These are phyloP conservation scores for Eragrostis curvula DNA, from an alignment of 176 grass and related monocot genomes.

Conservation along the genomic window DNA sequence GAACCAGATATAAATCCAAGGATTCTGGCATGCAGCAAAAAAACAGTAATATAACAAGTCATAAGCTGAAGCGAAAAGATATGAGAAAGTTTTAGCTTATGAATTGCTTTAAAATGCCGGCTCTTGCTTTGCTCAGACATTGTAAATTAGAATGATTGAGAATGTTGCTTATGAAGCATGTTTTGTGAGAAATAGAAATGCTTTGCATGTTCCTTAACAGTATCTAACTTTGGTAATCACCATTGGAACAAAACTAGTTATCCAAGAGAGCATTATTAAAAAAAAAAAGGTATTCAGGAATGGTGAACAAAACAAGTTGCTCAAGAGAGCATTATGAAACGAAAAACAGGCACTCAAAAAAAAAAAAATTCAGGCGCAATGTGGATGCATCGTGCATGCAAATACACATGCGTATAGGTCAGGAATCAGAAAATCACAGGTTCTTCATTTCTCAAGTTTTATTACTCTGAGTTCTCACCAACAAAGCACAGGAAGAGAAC, in stretches of 20 bases:
- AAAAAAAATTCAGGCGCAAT: background rate
- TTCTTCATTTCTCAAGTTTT: background rate
- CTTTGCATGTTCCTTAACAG: background rate
- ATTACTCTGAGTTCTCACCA: background rate
- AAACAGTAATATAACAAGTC: background rate
- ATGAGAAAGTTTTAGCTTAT: background rate
- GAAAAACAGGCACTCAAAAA: too few relatives aligned
- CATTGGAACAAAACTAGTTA: background rate
- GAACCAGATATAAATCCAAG: background rate
- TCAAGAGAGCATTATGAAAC: too few relatives aligned
- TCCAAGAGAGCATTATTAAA: background rate
- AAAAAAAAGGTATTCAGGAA: background rate
- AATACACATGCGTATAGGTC: background rate
- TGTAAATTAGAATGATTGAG: background rate
- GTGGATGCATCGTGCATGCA: background rate
- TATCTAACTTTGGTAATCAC: background rate
- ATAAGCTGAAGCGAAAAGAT: background rate
- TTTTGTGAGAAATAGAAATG: background rate
- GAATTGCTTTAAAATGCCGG: background rate
- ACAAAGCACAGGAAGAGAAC: background rate
- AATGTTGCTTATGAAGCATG: background rate
- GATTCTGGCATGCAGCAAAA: background rate
- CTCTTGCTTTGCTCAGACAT: constrained; percentile 15
- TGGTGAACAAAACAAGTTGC: too few relatives aligned
- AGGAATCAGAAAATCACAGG: background rate